Base-by-base conservation (phyloP, 106 monocot species). In the Vanilla planifolia region DNA sequence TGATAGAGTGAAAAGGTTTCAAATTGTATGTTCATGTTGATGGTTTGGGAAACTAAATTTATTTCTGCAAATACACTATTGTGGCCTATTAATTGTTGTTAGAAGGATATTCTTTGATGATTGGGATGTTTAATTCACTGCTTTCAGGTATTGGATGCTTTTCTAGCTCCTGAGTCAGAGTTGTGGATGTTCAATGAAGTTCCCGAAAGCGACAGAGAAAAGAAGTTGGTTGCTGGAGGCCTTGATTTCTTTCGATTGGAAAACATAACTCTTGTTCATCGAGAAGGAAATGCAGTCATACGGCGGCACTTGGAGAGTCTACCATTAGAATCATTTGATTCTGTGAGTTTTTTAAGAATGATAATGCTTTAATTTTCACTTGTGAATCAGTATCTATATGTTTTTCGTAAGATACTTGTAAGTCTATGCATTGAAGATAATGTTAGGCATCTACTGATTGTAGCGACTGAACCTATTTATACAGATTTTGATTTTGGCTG, bases 151-250 rank as follows among this genome's bases (percentile, higher is more conserved):
- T 43, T 82, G 50, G 77, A 82, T 77, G 82, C 82, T 33, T 82
- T 77, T 71, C 70, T 82, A 24, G 82, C 77, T 57, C 77, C 77
- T 37, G 66, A 55, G n/a, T 82, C 82, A 51, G 73, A 82, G 52
- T 55, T 82, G 33, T 82, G 82, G 82, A 74, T 82, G 77, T 82
- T 82, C 60, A 82, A 82, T 67, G 70, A 77, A 27, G 82, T 82
- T 15, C 77, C 77, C 57, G 82, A 82, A 66, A 71, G 51, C 45
- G 82, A 82, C 50, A 77, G 82, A 61, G 73, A 77, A 4, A 77
- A 40, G 58, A 77, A 77, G 64, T 51, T 82, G 14, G 36, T 51
- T 44, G 82, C 70, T 37, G 73, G 77, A 56, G 82, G 82, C 34
- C 60, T 77, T 37, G 82, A 82, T 39, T 56, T 77, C 35, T 43